Evolutionary conservation across 1,284 basidiomycete species (phyloP).

Genomic region (Omphalotus olearius): DNA sequence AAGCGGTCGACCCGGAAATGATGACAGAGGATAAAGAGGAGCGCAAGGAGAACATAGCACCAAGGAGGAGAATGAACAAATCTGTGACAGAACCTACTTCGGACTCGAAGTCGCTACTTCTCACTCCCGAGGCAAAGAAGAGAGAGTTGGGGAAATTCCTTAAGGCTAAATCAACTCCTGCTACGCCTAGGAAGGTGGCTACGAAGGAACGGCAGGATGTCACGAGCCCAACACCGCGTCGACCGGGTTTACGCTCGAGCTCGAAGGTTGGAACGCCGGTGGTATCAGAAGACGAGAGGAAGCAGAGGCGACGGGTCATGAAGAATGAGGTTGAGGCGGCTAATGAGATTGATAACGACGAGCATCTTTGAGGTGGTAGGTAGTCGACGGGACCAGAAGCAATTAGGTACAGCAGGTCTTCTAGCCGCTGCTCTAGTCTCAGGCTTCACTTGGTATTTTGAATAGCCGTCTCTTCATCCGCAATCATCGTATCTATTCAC

Average conservation of each 20-base stretch:
- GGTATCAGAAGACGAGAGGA: slow-evolving; percentile 21
- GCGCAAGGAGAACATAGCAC: slow-evolving; percentile 53
- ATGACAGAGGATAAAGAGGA: slow-evolving; percentile 27
- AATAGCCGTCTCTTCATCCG: no score
- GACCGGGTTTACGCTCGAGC: slow-evolving; percentile 14
- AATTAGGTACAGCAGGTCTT: neutral
- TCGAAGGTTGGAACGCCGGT: slow-evolving; percentile 19
- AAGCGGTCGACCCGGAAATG: slow-evolving; percentile 16
- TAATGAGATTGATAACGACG: slow-evolving; percentile 18
- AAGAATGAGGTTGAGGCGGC: slow-evolving; percentile 27
- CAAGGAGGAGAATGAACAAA: slow-evolving; percentile 39
- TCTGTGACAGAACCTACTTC: slow-evolving; percentile 22
- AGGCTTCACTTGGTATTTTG: no score
- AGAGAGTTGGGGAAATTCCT: slow-evolving; percentile 20
- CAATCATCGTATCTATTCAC: no score
- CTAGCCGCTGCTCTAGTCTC: no score
- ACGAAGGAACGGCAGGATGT: slow-evolving; percentile 15
- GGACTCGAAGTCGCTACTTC: slow-evolving; percentile 11
- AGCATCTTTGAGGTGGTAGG: slow-evolving; percentile 5
- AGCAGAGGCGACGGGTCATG: slow-evolving; percentile 23
- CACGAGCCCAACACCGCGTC: slow-evolving; percentile 25
- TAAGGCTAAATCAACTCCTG: slow-evolving; percentile 25
- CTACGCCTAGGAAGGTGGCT: slow-evolving; percentile 22
- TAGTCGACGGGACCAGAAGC: neutral
- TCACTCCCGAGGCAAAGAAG: slow-evolving; percentile 22